These are phyloP conservation scores for Scenedesmus sp. DNA, from an alignment of 163 green algal genomes.

Conservation along the genomic window DNA sequence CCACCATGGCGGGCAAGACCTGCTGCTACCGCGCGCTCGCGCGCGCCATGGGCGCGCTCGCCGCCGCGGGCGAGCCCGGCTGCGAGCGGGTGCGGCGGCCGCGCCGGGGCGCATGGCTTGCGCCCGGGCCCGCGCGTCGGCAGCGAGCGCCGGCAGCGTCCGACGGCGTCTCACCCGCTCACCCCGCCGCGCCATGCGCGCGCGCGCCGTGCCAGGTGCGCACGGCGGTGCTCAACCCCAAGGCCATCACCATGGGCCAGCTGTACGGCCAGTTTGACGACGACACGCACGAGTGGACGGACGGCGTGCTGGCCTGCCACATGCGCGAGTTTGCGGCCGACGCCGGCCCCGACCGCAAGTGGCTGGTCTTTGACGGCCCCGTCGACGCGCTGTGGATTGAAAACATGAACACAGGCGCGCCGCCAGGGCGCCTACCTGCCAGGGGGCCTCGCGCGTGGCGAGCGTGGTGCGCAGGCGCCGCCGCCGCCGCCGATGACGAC, in stretches of 20 bases:
- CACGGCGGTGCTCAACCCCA: constrained; percentile 77
- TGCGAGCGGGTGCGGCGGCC: constrained; percentile 34
- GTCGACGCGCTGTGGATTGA: constrained; percentile 75
- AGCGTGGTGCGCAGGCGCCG: too few species aligned
- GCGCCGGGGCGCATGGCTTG: not conserved
- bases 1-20: constrained; percentile 81
- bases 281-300: constrained; percentile 87
- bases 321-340: constrained; percentile 32
- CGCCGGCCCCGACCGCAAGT: constrained; percentile 63
- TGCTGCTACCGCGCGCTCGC: constrained; percentile 70
- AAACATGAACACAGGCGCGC: constrained; percentile 51
- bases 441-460: too few species aligned
- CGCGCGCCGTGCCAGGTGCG: constrained; percentile 50
- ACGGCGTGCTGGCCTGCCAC: constrained; percentile 76
- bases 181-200: too few species aligned
- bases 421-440: too few species aligned
- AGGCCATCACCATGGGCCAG: constrained; percentile 83
- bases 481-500: too few species aligned
- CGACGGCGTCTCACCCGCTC: too few species aligned
- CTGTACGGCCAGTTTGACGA: constrained; percentile 84
- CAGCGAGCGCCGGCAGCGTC: too few species aligned
- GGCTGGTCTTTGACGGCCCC: constrained; percentile 76
- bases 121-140: too few species aligned
- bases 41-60: constrained; percentile 70
- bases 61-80: constrained; percentile 32